phyloP scores from a whole-genome alignment of 1,139 yeast genomes.

The Pneumocystis jirovecii region DNA sequence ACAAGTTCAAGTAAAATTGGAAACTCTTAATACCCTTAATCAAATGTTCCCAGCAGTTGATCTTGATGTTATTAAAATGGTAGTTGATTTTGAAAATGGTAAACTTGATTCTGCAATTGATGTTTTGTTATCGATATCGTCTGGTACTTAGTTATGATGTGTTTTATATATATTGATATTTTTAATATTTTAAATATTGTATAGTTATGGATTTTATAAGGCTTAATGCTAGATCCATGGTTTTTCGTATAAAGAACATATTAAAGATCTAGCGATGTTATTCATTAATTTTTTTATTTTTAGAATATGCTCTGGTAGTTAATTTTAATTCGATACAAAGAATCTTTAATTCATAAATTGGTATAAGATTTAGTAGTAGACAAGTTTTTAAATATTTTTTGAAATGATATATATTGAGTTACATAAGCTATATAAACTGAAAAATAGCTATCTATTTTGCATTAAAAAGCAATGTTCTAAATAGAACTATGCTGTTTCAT shows the following conservation, averaged over 20 bases:
- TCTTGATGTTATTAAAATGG: not conserved
- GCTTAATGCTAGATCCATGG: not conserved
- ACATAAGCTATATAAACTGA: too few species aligned
- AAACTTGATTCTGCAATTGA: not conserved
- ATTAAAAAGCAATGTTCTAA: not conserved
- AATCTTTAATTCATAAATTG: not conserved
- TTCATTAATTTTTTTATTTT: not conserved
- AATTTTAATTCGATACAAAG: not conserved
- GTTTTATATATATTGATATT: not conserved
- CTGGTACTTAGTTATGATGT: not conserved
- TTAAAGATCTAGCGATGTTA: not conserved
- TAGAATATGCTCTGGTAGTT: not conserved
- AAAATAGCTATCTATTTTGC: not conserved
- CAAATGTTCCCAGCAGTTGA: not conserved
- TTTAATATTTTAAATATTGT: not conserved
- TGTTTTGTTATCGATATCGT: not conserved
- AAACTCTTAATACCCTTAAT: not conserved
- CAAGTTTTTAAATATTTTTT: not conserved
- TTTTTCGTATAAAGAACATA: not conserved
- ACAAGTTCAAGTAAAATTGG: not conserved
- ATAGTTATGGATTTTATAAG: not conserved
- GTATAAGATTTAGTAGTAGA: too few species aligned
- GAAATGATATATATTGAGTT: too few species aligned
- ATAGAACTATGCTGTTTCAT: not conserved
- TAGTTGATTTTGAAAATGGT: not conserved